Conservation (phyloP, 1,284 basidiomycete species). For the Grifola frondosa region DNA sequence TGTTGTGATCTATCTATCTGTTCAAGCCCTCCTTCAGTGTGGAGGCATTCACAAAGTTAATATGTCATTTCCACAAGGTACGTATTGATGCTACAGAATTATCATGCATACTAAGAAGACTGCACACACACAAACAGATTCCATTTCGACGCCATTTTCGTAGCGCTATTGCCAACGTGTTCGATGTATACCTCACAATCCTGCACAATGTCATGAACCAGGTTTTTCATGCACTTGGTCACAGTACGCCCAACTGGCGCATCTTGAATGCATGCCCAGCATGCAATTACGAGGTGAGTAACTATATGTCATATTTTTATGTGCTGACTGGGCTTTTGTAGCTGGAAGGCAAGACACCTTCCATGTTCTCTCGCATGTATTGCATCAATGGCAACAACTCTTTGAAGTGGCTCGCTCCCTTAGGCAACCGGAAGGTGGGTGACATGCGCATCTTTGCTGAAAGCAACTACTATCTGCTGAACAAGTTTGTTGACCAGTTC, state of each 20-base stretch:
- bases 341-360: slow-evolving; percentile 25
- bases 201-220: slow-evolving; percentile 10
- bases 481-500: slow-evolving; percentile 28
- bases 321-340: not conserved
- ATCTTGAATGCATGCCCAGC: slow-evolving; percentile 30
- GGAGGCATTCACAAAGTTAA: slow-evolving; percentile 33
- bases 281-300: slow-evolving; percentile 27
- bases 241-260: slow-evolving; percentile 26
- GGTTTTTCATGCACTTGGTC: slow-evolving; percentile 21
- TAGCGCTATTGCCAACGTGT: slow-evolving; percentile 22
- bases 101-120: not conserved
- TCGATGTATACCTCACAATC: slow-evolving; percentile 32
- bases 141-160: slow-evolving; percentile 11
- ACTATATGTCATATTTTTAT: not conserved
- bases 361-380: slow-evolving; percentile 20
- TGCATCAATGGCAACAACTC: slow-evolving; percentile 35
- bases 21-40: slow-evolving; percentile 30
- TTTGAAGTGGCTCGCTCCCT: slow-evolving; percentile 26
- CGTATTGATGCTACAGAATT: slow-evolving; percentile 10
- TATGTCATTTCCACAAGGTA: slow-evolving; percentile 36
- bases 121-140: slow-evolving; percentile 5
- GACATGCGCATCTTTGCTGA: slow-evolving; percentile 16
- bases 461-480: slow-evolving; percentile 23
- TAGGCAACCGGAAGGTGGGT: slow-evolving; percentile 5
- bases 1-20: slow-evolving; percentile 23